Conservation (phyloP, 352 stramenopile genomes). For the Globisporangium paddicum region DNA sequence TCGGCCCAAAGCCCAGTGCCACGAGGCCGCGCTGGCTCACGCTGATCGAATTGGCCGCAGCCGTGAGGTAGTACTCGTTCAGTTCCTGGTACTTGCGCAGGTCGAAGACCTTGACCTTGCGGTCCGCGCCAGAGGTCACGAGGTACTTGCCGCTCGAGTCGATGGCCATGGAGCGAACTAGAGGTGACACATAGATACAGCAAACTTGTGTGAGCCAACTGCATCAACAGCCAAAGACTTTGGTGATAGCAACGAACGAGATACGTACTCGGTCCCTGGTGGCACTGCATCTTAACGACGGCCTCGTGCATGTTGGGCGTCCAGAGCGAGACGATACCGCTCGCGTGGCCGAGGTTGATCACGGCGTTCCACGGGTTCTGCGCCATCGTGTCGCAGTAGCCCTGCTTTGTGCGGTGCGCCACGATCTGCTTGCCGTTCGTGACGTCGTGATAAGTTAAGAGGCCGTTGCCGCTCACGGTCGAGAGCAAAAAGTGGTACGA, state of each 20-base stretch:
- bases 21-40: slow-evolving; percentile 96
- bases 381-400: slow-evolving; percentile 89
- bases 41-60: slow-evolving; percentile 88
- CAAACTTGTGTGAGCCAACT: slow-evolving; percentile 6
- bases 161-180: slow-evolving; percentile 90
- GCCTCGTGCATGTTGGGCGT: slow-evolving; percentile 91
- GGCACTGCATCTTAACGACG: slow-evolving; percentile 97
- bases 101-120: slow-evolving; percentile 97
- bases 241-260: too few relatives aligned
- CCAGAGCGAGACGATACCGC: slow-evolving; percentile 98
- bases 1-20: slow-evolving; percentile 90
- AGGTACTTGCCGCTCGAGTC: slow-evolving; percentile 95
- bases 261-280: slow-evolving; percentile 93
- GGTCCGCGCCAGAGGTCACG: slow-evolving; percentile 93
- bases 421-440: slow-evolving; percentile 92
- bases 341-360: slow-evolving; percentile 95
- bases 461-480: slow-evolving; percentile 87
- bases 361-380: slow-evolving; percentile 97
- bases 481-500: slow-evolving; percentile 98
- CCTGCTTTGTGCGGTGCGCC: slow-evolving; percentile 90
- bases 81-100: slow-evolving; percentile 95
- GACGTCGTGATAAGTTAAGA: slow-evolving; percentile 96
- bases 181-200: slow-evolving; percentile 3
- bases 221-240: neutral
- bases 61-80: slow-evolving; percentile 91